These are phyloP conservation scores for Crithidia expoeki DNA, from an alignment of 208 protist species.

Conservation along the genomic window DNA sequence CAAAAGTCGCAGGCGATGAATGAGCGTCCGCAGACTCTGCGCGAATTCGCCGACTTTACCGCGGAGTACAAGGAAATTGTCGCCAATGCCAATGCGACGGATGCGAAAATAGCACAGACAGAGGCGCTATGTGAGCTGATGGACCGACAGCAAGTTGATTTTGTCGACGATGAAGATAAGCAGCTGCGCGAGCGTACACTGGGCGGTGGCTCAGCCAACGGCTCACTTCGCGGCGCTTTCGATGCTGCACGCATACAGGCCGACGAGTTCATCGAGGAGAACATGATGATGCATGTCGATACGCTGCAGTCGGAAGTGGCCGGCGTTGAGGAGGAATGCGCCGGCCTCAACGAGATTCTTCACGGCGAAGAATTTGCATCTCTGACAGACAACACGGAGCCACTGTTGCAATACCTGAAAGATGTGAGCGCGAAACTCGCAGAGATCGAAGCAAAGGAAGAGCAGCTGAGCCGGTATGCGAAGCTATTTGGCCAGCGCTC, in stretches of 20 bases:
- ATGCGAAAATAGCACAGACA: conserved; percentile 73
- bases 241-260: conserved; percentile 84
- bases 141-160: conserved; percentile 90
- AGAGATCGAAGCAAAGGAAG: conserved; percentile 74
- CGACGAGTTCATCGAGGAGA: conserved; percentile 90
- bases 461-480: conserved; percentile 81
- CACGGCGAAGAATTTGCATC: conserved; percentile 85
- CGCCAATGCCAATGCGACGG: conserved; percentile 47
- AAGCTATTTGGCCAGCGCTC: conserved; percentile 78
- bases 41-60: conserved; percentile 89
- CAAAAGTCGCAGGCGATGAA: conserved; percentile 86
- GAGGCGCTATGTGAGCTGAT: conserved; percentile 91
- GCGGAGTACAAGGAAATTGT: conserved; percentile 85
- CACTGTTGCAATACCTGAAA: conserved; percentile 84
- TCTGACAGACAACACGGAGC: conserved; percentile 80
- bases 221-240: conserved; percentile 82
- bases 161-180: conserved; percentile 89
- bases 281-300: conserved; percentile 74
- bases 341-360: conserved; percentile 84
- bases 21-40: conserved; percentile 69
- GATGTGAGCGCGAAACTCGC: conserved; percentile 80
- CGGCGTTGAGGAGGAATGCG: conserved; percentile 88
- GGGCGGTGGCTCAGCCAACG: conserved; percentile 57
- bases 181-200: conserved; percentile 89
- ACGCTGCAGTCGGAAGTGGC: conserved; percentile 71